phyloP scores from a whole-genome alignment of 805 yeast species.

The Candida maris region DNA sequence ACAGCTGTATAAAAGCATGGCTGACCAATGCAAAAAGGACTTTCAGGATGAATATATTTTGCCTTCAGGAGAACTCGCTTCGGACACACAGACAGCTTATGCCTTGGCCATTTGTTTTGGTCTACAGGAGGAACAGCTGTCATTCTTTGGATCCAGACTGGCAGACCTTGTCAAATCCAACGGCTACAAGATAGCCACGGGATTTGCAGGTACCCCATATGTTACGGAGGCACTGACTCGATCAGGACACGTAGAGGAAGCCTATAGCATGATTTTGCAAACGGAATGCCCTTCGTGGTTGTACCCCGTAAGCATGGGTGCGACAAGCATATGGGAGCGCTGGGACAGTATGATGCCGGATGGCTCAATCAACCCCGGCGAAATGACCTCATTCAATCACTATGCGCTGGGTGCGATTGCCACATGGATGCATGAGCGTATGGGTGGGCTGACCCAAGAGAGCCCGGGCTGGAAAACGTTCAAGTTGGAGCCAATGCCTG shows the following conservation, averaged over 20 bases:
- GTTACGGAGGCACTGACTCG: conserved; percentile 21
- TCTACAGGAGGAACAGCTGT: conserved; percentile 12
- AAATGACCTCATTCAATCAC: conserved; percentile 29
- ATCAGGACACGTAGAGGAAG: conserved; percentile 19
- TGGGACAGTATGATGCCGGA: conserved; percentile 29
- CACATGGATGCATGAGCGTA: conserved; percentile 16
- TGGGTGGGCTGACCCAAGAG: conserved; percentile 16
- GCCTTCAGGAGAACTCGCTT: conserved; percentile 14
- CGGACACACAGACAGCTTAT: conserved; percentile 26
- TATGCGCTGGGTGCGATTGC: conserved; percentile 25
- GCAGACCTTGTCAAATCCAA: conserved; percentile 7
- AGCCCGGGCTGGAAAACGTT: conserved; percentile 20
- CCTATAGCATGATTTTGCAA: conserved; percentile 22
- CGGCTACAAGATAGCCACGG: conserved; percentile 20
- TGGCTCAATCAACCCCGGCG: conserved; percentile 26
- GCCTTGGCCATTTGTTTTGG: conserved; percentile 21
- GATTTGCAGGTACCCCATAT: conserved; percentile 29
- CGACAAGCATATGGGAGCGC: conserved; percentile 29
- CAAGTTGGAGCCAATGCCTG: conserved; percentile 12
- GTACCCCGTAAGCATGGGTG: conserved; percentile 28
- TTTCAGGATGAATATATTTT: conserved; percentile 19
- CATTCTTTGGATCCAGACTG: conserved; percentile 18
- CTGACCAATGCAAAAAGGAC: conserved; percentile 12
- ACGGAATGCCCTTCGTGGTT: conserved; percentile 26
- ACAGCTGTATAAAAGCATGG: conserved; percentile 7